Evolutionary conservation across 768 basidiomycete species (phyloP).

Genomic region (Termitomyces sp.): DNA sequence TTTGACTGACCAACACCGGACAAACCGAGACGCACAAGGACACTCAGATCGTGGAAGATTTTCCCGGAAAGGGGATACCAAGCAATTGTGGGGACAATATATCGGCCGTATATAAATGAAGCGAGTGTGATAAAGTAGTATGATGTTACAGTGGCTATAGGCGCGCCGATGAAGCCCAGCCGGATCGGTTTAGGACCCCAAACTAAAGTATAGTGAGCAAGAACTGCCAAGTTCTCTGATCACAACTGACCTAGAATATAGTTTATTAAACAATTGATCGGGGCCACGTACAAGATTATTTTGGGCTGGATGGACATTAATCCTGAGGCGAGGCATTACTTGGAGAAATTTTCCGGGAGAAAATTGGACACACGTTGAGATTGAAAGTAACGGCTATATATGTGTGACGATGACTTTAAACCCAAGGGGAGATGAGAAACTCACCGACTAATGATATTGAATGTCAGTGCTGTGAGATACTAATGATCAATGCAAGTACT

Average conservation of each 20-base stretch:
- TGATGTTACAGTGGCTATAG: slow-evolving; percentile 78
- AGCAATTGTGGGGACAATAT: slow-evolving; percentile 59
- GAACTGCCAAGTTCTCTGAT: too few relatives aligned
- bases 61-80: slow-evolving; percentile 71
- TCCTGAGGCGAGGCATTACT: neutral
- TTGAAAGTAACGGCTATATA: neutral
- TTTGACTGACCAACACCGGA: slow-evolving; percentile 52
- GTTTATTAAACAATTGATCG: slow-evolving; percentile 39
- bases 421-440: neutral
- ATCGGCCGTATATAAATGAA: slow-evolving; percentile 57
- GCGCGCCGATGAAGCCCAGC: slow-evolving; percentile 88
- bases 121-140: slow-evolving; percentile 69
- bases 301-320: neutral
- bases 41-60: slow-evolving; percentile 57
- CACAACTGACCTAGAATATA: slow-evolving; percentile 61
- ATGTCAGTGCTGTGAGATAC: neutral
- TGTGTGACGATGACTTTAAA: neutral
- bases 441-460: neutral
- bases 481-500: neutral
- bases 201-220: slow-evolving; percentile 30
- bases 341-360: neutral
- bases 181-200: slow-evolving; percentile 77
- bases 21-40: slow-evolving; percentile 61
- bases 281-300: neutral
- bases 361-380: neutral